Evolutionary conservation across 768 basidiomycete species (phyloP).

Genomic region (Leccinum ochraceum): DNA sequence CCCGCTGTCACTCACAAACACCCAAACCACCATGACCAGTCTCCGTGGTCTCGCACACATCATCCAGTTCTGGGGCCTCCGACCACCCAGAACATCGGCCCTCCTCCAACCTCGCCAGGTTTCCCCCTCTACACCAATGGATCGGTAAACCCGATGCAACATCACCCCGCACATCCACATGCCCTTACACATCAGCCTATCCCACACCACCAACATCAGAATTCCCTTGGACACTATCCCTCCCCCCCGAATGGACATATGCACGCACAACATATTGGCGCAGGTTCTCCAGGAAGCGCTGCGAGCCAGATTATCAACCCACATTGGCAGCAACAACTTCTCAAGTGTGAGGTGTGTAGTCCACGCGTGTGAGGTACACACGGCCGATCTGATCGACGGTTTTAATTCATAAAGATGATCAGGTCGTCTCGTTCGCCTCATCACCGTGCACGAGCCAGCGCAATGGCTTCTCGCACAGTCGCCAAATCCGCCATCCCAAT

Average conservation of each 20-base stretch:
- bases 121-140: conserved; percentile 79
- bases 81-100: conserved; percentile 46
- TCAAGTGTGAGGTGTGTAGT: conserved; percentile 84
- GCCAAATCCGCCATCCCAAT: conserved; percentile 89
- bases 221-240: conserved; percentile 74
- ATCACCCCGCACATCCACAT: conserved; percentile 59
- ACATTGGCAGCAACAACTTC: conserved; percentile 92
- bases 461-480: conserved; percentile 86
- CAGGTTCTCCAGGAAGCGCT: conserved; percentile 57
- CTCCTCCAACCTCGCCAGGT: conserved; percentile 70
- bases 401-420: conserved; percentile 57
- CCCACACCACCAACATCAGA: conserved; percentile 77
- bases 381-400: conserved; percentile 20
- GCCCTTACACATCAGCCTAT: conserved; percentile 49
- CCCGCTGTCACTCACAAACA: conserved; percentile 80
- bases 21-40: conserved; percentile 73
- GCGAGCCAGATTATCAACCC: conserved; percentile 67
- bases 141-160: conserved; percentile 59
- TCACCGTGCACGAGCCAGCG: conserved; percentile 93
- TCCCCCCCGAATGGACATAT: conserved; percentile 75
- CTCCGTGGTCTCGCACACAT: conserved; percentile 68
- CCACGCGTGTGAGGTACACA: conserved; percentile 17
- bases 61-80: conserved; percentile 53
- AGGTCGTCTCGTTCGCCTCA: conserved; percentile 87
- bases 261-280: conserved; percentile 57